Evolutionary conservation across 1,284 basidiomycete genomes (phyloP).

Genomic region (Cystobasidium pallidum): DNA sequence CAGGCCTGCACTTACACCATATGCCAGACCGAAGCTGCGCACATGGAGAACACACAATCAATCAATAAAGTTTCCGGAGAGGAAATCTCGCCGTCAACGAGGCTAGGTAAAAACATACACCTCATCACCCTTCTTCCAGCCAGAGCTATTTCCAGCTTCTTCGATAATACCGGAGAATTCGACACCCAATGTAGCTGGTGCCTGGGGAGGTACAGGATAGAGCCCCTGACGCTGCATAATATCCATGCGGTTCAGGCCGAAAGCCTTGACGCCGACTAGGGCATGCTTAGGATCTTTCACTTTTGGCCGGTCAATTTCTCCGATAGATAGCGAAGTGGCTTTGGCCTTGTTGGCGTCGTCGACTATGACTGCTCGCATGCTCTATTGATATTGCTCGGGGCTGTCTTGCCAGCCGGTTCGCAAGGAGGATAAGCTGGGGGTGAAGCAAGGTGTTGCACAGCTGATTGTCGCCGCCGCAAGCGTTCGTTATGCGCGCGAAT

Average conservation of each 20-base stretch:
- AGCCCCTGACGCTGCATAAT: constrained; percentile 64
- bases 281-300: constrained; percentile 46
- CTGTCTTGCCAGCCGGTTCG: too few relatives aligned
- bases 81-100: neutral
- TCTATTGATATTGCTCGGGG: too few relatives aligned
- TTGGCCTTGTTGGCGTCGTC: constrained; percentile 46
- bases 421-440: too few relatives aligned
- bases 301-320: constrained; percentile 45
- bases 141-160: constrained; percentile 62
- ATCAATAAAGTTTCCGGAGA: neutral
- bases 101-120: constrained; percentile 59
- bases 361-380: constrained; percentile 47
- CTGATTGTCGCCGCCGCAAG: too few relatives aligned
- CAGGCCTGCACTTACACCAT: constrained; percentile 62
- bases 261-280: constrained; percentile 64
- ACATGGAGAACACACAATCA: neutral
- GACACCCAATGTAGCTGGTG: constrained; percentile 79
- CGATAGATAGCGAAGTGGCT: constrained; percentile 48
- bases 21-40: constrained; percentile 68
- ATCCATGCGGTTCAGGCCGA: constrained; percentile 89
- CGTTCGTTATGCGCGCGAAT: too few relatives aligned
- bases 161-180: constrained; percentile 81
- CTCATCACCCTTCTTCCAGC: constrained; percentile 76
- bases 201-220: constrained; percentile 78
- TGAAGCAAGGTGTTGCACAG: too few relatives aligned